Base-by-base conservation (phyloP, 2,329 filamentous ascomycete genomes). In the Penicillium concentricum region DNA sequence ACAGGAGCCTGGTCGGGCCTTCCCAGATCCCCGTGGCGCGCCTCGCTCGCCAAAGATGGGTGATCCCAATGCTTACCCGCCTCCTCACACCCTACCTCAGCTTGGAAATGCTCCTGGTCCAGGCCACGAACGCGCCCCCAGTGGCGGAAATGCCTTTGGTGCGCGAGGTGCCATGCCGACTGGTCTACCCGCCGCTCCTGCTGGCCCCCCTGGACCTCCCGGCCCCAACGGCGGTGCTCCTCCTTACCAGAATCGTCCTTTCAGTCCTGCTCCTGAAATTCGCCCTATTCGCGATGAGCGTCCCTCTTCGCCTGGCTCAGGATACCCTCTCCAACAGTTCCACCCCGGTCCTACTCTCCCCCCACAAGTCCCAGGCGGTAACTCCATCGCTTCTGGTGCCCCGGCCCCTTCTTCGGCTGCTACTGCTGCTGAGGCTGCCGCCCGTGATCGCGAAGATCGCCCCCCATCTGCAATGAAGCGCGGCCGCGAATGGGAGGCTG, bases 401-500 rank as follows among this genome's bases (percentile, higher is more conserved):
- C 86, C 88, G 48, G 74, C 84, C 13, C 87, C 87, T 61, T 82
- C 87, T 30, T 84, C 85, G 58, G 85, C 86, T 48, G 74, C 84
- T 35, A 86, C 85, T 57, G 85, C 88, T 44, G 87, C 88, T 45
- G 88, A 93, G 68, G 83, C 84, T 57, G 84, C 85, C 24, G 81
- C 84, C 58, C 88, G 84, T 50, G 84, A 87, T 46, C 74, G 82
- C 26, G 89, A 96, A 54, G 84, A 87, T 41, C 84, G 92, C n/a
- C 90, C 92, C 18, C 77, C 88, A 1, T 95, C 91, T 37, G 89
- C 81, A 2, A 81, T 90, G 56, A 99, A 99, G 82, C 86, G 94
- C 56, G 83, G 87, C 72, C 87, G 92, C 47, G 94, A 97, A 69
- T 97, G 94, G 92, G 94, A 97, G 64, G 89, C 93, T 35, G 91